Conservation (phyloP, 139 green algal species). For the Ulvella scutata region DNA sequence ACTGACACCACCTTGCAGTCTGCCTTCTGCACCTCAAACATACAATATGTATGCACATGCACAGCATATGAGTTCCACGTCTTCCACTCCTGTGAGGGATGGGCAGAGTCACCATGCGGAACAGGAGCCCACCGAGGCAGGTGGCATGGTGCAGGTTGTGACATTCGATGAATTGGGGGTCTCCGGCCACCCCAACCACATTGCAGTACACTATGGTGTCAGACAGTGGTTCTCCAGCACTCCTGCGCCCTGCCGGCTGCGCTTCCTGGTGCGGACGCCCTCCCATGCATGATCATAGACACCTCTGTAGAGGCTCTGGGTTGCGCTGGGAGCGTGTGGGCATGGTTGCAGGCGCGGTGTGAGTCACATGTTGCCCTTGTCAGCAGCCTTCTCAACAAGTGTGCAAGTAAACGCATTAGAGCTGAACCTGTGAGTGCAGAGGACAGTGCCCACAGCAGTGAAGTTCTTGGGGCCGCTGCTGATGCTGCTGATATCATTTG, state of each 20-base stretch:
- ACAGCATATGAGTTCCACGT: no score
- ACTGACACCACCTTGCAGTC: no score
- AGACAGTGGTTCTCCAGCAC: neutral
- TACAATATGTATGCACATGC: no score
- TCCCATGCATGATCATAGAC: neutral
- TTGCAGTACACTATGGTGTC: conserved; percentile 15
- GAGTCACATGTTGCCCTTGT: conserved; percentile 9
- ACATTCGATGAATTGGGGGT: conserved; percentile 34
- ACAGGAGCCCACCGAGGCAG: no score
- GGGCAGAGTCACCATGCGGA: no score
- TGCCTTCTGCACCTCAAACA: no score
- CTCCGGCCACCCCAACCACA: conserved; percentile 33
- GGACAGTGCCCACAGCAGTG: neutral
- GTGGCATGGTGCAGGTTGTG: conserved; percentile 25
- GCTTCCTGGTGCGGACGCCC: neutral
- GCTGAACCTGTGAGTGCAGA: neutral
- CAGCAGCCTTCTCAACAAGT: neutral
- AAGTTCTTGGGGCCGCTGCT: conserved; percentile 5
- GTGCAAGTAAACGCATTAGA: neutral
- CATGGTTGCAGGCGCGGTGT: conserved; percentile 6
- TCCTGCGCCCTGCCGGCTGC: neutral
- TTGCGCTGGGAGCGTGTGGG: neutral
- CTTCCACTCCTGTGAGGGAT: no score
- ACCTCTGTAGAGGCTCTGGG: neutral
- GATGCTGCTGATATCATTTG: neutral